phyloP scores from a whole-genome alignment of 1,284 basidiomycete species.

The Trichosporon sp. region DNA sequence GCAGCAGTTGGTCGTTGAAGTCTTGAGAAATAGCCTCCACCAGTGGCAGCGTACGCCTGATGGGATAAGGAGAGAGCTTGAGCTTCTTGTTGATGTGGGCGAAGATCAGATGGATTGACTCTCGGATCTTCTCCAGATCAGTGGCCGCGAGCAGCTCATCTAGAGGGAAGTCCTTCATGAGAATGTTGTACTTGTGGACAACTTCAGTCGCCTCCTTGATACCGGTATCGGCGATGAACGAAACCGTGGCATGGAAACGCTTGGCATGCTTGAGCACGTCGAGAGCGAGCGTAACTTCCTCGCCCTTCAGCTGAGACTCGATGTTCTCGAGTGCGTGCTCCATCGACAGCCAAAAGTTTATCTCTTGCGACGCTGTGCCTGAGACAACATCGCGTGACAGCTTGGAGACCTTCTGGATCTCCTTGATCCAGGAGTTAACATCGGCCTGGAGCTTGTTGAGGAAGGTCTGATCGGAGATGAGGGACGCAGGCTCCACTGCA shows the following conservation, averaged over 20 bases:
- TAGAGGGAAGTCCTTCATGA: constrained; percentile 98
- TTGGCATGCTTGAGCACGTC: constrained; percentile 93
- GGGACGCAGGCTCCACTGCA: constrained; percentile 41
- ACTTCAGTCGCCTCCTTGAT: constrained; percentile 85
- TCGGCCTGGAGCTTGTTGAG: constrained; percentile 89
- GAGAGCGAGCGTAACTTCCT: constrained; percentile 90
- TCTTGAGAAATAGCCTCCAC: constrained; percentile 97
- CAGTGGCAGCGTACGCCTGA: constrained; percentile 87
- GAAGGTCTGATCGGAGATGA: constrained; percentile 79
- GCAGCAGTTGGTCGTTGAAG: constrained; percentile 89
- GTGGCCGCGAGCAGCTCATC: constrained; percentile 94
- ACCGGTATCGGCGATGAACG: constrained; percentile 95
- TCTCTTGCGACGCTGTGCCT: constrained; percentile 95
- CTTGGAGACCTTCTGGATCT: constrained; percentile 94
- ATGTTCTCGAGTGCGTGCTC: constrained; percentile 90
- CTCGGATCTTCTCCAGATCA: constrained; percentile 89
- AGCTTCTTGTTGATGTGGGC: constrained; percentile 93
- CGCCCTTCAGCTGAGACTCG: constrained; percentile 82
- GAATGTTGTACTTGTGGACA: constrained; percentile 92
- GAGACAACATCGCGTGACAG: constrained; percentile 86
- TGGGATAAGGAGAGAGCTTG: constrained; percentile 90
- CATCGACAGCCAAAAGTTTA: constrained; percentile 97
- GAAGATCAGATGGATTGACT: constrained; percentile 81
- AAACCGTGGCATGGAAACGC: constrained; percentile 93
- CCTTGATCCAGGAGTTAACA: constrained; percentile 97